These are phyloP conservation scores for Xylaria venustula DNA, from an alignment of 495 filamentous ascomycete genomes.

Conservation along the genomic window DNA sequence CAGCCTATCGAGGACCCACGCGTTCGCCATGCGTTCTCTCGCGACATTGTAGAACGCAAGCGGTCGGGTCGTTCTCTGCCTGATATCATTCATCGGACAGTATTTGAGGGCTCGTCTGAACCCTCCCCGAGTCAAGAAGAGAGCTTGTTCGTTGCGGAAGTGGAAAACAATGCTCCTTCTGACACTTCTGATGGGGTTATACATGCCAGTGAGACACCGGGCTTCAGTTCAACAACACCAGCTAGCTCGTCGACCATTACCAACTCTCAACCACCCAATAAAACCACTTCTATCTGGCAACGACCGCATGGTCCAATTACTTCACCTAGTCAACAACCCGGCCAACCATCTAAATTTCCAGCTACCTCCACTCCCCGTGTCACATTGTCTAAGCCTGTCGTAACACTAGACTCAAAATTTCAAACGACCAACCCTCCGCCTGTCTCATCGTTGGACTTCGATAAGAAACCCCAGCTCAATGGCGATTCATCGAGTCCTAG, in stretches of 20 bases:
- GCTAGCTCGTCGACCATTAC: not conserved
- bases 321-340: not conserved
- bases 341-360: not conserved
- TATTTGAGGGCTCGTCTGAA: slow-evolving; percentile 22
- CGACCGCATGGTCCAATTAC: not conserved
- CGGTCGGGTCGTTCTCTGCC: slow-evolving; percentile 40
- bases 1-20: slow-evolving; percentile 33
- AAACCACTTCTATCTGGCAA: not conserved
- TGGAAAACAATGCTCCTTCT: not conserved
- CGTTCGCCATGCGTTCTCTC: slow-evolving; percentile 43
- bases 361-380: not conserved
- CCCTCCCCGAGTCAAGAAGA: slow-evolving; percentile 6
- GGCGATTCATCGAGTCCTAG: too few species aligned
- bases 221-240: not conserved
- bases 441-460: too few species aligned
- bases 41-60: slow-evolving; percentile 48
- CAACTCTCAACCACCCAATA: not conserved
- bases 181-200: not conserved
- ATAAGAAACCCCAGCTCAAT: too few species aligned
- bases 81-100: slow-evolving; percentile 43
- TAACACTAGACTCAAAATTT: not conserved
- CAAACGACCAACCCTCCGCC: too few species aligned
- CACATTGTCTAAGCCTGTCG: not conserved
- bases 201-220: slow-evolving; percentile 1
- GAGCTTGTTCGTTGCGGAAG: slow-evolving; percentile 34